A percentile compares a stretch with the other conserved stretches of the same genome.
phyloP scores from a whole-genome alignment of 2,329 filamentous ascomycete species.

The Cladophialophora yegresii region DNA sequence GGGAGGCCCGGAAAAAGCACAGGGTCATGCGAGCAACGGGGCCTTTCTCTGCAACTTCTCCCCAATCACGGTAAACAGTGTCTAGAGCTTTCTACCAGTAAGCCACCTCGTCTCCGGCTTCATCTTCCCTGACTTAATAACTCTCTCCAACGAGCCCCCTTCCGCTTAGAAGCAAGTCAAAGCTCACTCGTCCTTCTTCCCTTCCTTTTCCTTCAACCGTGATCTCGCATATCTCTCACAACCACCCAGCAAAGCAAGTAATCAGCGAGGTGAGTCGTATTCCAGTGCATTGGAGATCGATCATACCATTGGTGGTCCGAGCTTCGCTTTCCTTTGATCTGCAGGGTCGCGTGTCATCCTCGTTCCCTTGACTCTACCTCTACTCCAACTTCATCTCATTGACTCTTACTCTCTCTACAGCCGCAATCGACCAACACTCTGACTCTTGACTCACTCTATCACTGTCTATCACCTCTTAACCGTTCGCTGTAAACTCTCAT shows the following conservation, averaged over 20 bases:
- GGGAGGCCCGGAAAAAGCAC: slow-evolving; percentile 24
- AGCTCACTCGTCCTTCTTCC: slow-evolving; percentile 13
- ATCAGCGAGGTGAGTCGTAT: slow-evolving; percentile 25
- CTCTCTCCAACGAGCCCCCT: slow-evolving; percentile 7
- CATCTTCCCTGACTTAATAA: slow-evolving; percentile 11
- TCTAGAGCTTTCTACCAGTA: slow-evolving; percentile 18
- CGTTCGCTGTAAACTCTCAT: neutral
- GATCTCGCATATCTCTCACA: slow-evolving; percentile 1
- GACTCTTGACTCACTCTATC: slow-evolving; percentile 15
- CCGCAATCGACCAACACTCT: slow-evolving; percentile 24
- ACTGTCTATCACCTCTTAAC: slow-evolving; percentile 15
- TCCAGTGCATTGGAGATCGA: slow-evolving; percentile 15
- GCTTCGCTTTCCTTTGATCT: slow-evolving; percentile 28
- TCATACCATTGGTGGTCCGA: slow-evolving; percentile 27
- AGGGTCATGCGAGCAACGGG: slow-evolving; percentile 31
- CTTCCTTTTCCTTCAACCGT: neutral
- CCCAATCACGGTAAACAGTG: slow-evolving; percentile 12
- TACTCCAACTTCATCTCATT: slow-evolving; percentile 28
- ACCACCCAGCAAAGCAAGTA: slow-evolving; percentile 11
- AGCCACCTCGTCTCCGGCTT: slow-evolving; percentile 10
- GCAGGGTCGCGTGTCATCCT: slow-evolving; percentile 30
- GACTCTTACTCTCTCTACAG: slow-evolving; percentile 25
- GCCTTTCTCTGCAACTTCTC: slow-evolving; percentile 7
- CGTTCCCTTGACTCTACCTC: slow-evolving; percentile 15
- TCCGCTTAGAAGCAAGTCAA: slow-evolving; percentile 24